A percentile compares a stretch with the other conserved stretches of the same genome.
Evolutionary conservation across 208 protist species (phyloP).

Genomic region (Trypanosoma cruzi): DNA sequence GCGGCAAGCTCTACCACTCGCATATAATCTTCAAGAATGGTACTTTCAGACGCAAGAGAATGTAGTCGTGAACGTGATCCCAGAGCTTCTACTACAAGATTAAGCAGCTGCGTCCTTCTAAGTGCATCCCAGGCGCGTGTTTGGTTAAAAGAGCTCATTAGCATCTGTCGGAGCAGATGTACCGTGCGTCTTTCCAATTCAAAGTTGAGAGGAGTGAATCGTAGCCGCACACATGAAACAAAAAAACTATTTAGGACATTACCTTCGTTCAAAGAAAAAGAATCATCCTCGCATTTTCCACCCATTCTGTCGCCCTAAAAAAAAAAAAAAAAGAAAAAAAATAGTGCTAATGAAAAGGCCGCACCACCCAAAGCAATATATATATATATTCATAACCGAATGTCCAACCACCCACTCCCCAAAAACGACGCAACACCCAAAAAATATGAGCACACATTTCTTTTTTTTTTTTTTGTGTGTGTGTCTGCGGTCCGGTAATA

Average conservation of each 20-base stretch:
- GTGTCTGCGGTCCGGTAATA: too few relatives aligned
- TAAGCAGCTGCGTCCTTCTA: constrained; percentile 10
- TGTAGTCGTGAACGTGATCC: constrained; percentile 10
- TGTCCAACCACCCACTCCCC: too few relatives aligned
- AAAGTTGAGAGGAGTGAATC: constrained; percentile 7
- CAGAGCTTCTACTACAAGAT: constrained; percentile 16
- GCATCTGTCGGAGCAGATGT: constrained; percentile 10
- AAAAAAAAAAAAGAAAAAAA: constrained; percentile 31
- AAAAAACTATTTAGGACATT: constrained; percentile 12
- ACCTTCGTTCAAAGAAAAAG: background rate
- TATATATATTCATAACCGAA: background rate
- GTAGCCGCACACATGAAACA: background rate
- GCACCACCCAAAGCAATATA: background rate
- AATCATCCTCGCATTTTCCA: background rate
- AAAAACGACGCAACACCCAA: too few relatives aligned
- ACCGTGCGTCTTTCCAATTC: constrained; percentile 19
- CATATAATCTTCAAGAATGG: constrained; percentile 21
- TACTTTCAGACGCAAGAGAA: constrained; percentile 2
- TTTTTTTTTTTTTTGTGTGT: too few relatives aligned
- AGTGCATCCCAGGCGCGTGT: constrained; percentile 18
- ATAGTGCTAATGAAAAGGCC: constrained; percentile 2
- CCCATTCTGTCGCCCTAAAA: constrained; percentile 16
- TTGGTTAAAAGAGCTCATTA: constrained; percentile 5
- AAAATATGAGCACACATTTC: too few relatives aligned
- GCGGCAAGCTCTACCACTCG: constrained; percentile 25